These are phyloP conservation scores for Blastobotrys illinoisensis DNA, from an alignment of 1,139 yeast genomes.

Conservation along the genomic window DNA sequence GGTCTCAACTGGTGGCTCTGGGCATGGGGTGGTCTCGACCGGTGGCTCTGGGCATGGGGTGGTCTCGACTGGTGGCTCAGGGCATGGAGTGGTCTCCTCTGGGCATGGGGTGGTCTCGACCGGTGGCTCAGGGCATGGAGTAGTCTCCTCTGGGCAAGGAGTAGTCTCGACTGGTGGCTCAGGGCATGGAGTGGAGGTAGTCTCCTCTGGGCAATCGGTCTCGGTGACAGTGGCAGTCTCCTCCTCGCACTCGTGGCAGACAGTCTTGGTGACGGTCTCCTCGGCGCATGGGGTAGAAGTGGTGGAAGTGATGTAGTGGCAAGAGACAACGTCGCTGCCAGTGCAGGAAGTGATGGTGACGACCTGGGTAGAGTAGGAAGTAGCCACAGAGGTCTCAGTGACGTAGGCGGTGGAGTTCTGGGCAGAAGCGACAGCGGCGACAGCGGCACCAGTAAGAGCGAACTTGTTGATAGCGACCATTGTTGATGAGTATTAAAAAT, in stretches of 20 bases:
- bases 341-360: constrained; percentile 21
- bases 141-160: constrained; percentile 2
- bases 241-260: neutral
- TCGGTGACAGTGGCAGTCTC: neutral
- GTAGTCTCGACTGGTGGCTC: neutral
- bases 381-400: constrained; percentile 15
- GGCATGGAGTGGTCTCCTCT: neutral
- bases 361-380: constrained; percentile 13
- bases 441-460: constrained; percentile 13
- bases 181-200: constrained; percentile 10
- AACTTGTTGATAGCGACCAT: constrained; percentile 13
- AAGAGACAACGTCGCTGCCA: constrained; percentile 22
- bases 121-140: constrained; percentile 9
- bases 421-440: constrained; percentile 16
- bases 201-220: neutral
- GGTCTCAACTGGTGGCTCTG: neutral
- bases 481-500: constrained; percentile 6
- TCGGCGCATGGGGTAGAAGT: constrained; percentile 10
- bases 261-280: neutral
- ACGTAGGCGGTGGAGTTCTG: constrained; percentile 13
- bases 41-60: neutral
- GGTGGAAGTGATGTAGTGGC: constrained; percentile 23
- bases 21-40: neutral
- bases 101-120: constrained; percentile 8
- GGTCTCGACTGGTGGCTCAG: neutral